Percentiles rank a stretch among this genome's conserved stretches.
Evolutionary conservation across 2,329 filamentous ascomycete genomes (phyloP).

Genomic region (Cladophialophora psammophila): DNA sequence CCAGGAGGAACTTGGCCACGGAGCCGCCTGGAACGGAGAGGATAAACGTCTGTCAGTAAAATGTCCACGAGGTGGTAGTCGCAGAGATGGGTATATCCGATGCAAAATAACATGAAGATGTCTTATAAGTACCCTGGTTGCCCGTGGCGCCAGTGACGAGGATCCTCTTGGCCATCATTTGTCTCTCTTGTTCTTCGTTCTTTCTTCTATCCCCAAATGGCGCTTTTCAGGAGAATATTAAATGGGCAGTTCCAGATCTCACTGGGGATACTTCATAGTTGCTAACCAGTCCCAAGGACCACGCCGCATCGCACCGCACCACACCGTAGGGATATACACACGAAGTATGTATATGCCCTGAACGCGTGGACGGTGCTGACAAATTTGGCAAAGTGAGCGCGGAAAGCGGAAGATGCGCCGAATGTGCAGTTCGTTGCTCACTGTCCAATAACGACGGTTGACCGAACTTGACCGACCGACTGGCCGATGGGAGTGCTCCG

Average conservation of each 20-base stretch:
- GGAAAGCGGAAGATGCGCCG: conserved; percentile 10
- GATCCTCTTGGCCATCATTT: conserved; percentile 11
- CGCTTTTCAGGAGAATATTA: neutral
- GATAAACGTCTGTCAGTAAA: neutral
- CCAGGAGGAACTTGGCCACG: conserved; percentile 42
- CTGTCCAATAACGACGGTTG: no score
- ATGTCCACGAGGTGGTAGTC: neutral
- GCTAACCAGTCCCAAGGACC: no score
- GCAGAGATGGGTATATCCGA: neutral
- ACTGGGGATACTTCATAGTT: neutral
- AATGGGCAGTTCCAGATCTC: neutral
- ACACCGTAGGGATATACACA: neutral
- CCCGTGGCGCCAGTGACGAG: conserved; percentile 20
- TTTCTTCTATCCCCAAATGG: neutral
- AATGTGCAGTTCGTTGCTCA: neutral
- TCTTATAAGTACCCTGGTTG: conserved; percentile 18
- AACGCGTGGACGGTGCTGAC: conserved; percentile 15
- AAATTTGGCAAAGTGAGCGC: conserved; percentile 9
- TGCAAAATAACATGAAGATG: neutral
- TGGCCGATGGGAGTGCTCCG: no score
- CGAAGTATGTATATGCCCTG: neutral
- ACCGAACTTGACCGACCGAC: no score
- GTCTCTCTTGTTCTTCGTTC: neutral
- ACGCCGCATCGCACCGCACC: neutral
- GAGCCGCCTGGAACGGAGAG: conserved; percentile 38